Evolutionary conservation across 2,329 filamentous ascomycete genomes (phyloP).

Genomic region (Diplodia mutila): DNA sequence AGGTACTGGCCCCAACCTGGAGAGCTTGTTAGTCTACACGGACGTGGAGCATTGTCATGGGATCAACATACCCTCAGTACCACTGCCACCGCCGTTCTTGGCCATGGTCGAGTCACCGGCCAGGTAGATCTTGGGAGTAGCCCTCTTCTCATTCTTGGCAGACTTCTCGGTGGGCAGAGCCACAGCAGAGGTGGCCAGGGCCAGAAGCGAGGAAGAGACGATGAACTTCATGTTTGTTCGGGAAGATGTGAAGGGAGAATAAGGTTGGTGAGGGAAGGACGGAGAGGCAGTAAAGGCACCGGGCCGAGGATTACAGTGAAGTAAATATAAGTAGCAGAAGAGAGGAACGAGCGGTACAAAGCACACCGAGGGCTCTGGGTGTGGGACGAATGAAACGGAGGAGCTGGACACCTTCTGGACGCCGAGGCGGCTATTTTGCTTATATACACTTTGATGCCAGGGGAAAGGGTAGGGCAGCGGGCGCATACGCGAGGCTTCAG

Average conservation of each 20-base stretch:
- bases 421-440: slow-evolving; percentile 19
- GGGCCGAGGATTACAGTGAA: slow-evolving; percentile 9
- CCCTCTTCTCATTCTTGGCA: slow-evolving; percentile 15
- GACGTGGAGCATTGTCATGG: background rate
- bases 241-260: background rate
- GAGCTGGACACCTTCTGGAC: background rate
- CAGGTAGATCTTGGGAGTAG: slow-evolving; percentile 50
- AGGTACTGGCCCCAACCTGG: slow-evolving; percentile 65
- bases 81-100: slow-evolving; percentile 44
- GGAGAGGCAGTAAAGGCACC: slow-evolving; percentile 15
- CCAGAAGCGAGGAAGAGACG: slow-evolving; percentile 15
- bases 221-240: slow-evolving; percentile 20
- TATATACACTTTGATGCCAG: slow-evolving; percentile 2
- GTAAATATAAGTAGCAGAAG: background rate
- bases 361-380: background rate
- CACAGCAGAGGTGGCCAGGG: slow-evolving; percentile 8
- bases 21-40: background rate
- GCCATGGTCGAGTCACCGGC: slow-evolving; percentile 66
- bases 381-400: slow-evolving; percentile 1
- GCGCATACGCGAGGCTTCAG: slow-evolving; percentile 2
- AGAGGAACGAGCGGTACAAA: background rate
- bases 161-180: slow-evolving; percentile 12
- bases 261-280: background rate
- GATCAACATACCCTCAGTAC: slow-evolving; percentile 30
- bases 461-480: slow-evolving; percentile 1